These are phyloP conservation scores for Xylaria sp. DNA, from an alignment of 2,329 filamentous ascomycete species.

Conservation along the genomic window DNA sequence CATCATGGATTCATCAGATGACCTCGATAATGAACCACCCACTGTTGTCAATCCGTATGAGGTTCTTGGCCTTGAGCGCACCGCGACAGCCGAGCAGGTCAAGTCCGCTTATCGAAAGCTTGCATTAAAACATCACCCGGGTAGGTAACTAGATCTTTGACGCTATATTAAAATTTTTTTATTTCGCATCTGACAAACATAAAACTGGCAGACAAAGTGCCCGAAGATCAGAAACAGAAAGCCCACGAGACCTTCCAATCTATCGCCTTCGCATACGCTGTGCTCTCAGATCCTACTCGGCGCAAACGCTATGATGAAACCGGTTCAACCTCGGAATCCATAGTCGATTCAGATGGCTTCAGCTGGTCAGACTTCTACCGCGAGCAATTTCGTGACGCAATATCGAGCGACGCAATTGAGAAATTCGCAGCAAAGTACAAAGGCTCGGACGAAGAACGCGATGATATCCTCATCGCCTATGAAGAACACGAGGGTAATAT, in stretches of 20 bases:
- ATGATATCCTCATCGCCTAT: slow-evolving; percentile 79
- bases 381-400: slow-evolving; percentile 77
- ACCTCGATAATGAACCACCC: slow-evolving; percentile 65
- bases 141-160: slow-evolving; percentile 51
- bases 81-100: slow-evolving; percentile 78
- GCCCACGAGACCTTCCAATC: slow-evolving; percentile 86
- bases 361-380: slow-evolving; percentile 91
- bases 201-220: slow-evolving; percentile 71
- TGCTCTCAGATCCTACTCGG: slow-evolving; percentile 82
- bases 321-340: slow-evolving; percentile 83
- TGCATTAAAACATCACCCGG: slow-evolving; percentile 85
- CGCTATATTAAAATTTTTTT: background rate
- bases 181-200: slow-evolving; percentile 3
- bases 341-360: slow-evolving; percentile 80
- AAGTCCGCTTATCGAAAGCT: slow-evolving; percentile 91
- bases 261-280: slow-evolving; percentile 90
- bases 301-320: slow-evolving; percentile 89
- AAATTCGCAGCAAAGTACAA: slow-evolving; percentile 81
- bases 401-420: slow-evolving; percentile 76
- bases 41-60: slow-evolving; percentile 74
- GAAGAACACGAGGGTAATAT: slow-evolving; percentile 75
- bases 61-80: slow-evolving; percentile 72
- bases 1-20: slow-evolving; percentile 56
- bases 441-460: slow-evolving; percentile 81
- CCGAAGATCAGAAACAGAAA: slow-evolving; percentile 67